Evolutionary conservation across 352 stramenopile genomes (phyloP).

Genomic region (Phytophthora nicotianae): DNA sequence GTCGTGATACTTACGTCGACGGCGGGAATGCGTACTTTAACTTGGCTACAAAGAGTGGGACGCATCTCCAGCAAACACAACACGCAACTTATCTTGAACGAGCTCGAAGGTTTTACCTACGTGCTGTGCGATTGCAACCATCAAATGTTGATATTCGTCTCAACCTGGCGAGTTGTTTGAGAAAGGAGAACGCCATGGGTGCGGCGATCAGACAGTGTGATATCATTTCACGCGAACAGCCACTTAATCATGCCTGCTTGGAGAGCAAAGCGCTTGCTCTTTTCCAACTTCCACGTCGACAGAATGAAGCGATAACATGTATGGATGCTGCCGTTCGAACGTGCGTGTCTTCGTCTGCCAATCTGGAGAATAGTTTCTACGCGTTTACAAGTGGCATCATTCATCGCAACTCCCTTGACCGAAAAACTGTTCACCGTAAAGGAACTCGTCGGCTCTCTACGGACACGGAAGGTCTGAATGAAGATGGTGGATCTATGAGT

Average conservation of each 20-base stretch:
- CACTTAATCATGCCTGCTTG: conserved; percentile 52
- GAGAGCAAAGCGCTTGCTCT: conserved; percentile 70
- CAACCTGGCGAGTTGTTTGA: conserved; percentile 73
- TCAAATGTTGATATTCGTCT: conserved; percentile 64
- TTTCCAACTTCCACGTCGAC: conserved; percentile 46
- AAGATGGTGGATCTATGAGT: conserved; percentile 9
- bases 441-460: conserved; percentile 12
- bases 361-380: conserved; percentile 68
- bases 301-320: conserved; percentile 49
- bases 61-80: conserved; percentile 44
- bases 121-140: conserved; percentile 61
- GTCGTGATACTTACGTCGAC: conserved; percentile 69
- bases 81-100: conserved; percentile 49
- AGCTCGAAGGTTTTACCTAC: conserved; percentile 74
- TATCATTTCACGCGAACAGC: conserved; percentile 43
- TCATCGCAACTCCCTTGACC: conserved; percentile 60
- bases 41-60: conserved; percentile 44
- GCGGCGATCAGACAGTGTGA: conserved; percentile 64
- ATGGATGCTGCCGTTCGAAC: conserved; percentile 64
- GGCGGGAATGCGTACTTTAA: conserved; percentile 84
- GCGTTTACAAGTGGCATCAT: conserved; percentile 58
- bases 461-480: neutral
- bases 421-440: conserved; percentile 47
- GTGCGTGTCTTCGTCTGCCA: conserved; percentile 63
- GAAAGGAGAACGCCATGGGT: conserved; percentile 45